Evolutionary conservation across 2,329 filamentous ascomycete species (phyloP), one percentile per base, ranked within the genome.

Genomic region (Pyrenochaeta sp.): DNA sequence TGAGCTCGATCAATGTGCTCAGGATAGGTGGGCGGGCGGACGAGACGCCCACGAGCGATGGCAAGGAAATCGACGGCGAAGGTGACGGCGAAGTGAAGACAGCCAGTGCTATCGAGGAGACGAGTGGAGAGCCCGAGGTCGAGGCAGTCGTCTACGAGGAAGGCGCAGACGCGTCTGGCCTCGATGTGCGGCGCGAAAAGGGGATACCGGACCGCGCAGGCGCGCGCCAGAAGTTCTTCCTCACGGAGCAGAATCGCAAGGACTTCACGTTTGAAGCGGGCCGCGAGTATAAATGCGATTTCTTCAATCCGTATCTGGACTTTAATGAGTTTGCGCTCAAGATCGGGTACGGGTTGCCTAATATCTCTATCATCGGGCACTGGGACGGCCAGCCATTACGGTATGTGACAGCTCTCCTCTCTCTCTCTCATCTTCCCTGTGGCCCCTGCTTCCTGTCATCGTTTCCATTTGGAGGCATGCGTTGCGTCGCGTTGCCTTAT

Each of bases 251-350:
- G 15, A 77, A 80, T 43, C 72, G 84, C 53, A 77, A 78, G 51
- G 68, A 70, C 2, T 88, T 86, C 63, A 74, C 72, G 8, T 88
- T 87, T 65, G 82, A 87, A 60, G 74, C 75, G 35, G 85, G 83
- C 0, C 74, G 83, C 51, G 72, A 77, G 44, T 88, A 88, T 71
- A 72, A 77, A 47, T 81, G 78, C 52, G 86, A 89, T 67, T 97
- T 99, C 71, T 96, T 87, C 72, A 97, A 97, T 68, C 88, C 89
- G 2, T 96, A 96, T 72, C 72, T 99, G 31, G 90, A 96, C 71
- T 96, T 97, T 68, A 87, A 85, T 63, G 81, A 87, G 55, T 86
- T 93, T 60, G 79, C 87, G 19, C 72, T 94, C 15, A 79, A 82
- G 51, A 56, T 71, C 6, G 68, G 68, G 3, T 71, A 71, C 27